These are phyloP conservation scores for Silene latifolia DNA, from an alignment of 148 eudicot genomes.

Conservation along the genomic window DNA sequence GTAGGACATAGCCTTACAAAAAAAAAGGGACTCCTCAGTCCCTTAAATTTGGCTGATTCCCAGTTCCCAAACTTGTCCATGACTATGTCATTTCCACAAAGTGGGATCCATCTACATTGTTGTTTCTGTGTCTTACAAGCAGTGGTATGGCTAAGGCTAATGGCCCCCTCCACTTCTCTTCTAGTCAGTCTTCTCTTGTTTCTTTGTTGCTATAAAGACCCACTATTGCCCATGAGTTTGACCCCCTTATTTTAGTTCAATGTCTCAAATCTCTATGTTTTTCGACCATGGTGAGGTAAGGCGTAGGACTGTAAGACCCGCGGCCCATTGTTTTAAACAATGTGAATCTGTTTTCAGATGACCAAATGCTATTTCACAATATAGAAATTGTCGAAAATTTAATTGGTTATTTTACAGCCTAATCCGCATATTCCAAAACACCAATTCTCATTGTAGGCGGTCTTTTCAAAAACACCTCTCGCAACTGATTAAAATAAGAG, in stretches of 20 bases:
- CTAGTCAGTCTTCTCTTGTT: not conserved
- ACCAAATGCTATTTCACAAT: not conserved
- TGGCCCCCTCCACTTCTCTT: constrained; percentile 12
- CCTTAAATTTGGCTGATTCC: constrained; percentile 13
- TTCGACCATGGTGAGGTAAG: not conserved
- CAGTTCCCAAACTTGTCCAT: constrained; percentile 4
- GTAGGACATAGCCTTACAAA: constrained; percentile 8
- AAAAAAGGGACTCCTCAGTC: constrained; percentile 9
- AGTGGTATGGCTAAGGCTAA: not conserved
- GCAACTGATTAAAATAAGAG: too few species aligned
- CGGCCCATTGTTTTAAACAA: not conserved
- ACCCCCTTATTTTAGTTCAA: not conserved
- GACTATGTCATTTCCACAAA: constrained; percentile 10
- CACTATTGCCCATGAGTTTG: not conserved
- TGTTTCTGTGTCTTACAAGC: constrained; percentile 14
- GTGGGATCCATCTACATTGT: constrained; percentile 16
- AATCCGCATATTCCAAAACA: too few species aligned
- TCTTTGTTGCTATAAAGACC: not conserved
- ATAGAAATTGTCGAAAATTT: not conserved
- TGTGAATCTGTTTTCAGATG: not conserved
- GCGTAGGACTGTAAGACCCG: not conserved
- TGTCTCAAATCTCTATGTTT: not conserved
- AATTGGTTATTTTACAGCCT: too few species aligned
- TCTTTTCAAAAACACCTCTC: too few species aligned
- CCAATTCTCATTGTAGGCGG: too few species aligned